Evolutionary conservation across 208 protist species (phyloP), one percentile per base, ranked within the genome.

Genomic region (Zelonia costaricensis): DNA sequence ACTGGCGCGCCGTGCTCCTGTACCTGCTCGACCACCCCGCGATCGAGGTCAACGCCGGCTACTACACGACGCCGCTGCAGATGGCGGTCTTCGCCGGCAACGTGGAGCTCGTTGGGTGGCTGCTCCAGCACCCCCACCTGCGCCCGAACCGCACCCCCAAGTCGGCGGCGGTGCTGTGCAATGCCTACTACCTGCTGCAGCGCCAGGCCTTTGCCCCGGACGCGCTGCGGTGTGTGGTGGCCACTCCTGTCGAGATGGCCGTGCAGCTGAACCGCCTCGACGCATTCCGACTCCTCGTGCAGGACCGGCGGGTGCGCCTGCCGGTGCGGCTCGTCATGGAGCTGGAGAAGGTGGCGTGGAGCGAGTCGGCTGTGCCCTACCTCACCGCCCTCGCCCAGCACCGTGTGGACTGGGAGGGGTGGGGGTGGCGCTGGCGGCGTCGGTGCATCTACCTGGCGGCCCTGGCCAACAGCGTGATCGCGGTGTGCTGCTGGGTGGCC

Each of bases 41-140:
- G 22, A 69, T 80, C 30, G 78, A 84, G 55, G 60, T 80, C 35
- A 84, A 84, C 62, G 47, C 35, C 23, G 74, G 78, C 51, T 84
- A 59, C 48, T 62, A 62, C 53, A 40, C 25, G 25, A 79, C 78
- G 3, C 73, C 78, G 28, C 62, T 84, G 51, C 74, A 78, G 62
- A 64, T 71, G 12, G 74, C 72, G 22, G 63, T 78, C 7, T 18
- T 56, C 4, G 47, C 54, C 23, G 57, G 61, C 9, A 65, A 64
- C 39, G 40, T 30, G 7, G 59, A 71, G 46, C 53, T 73, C 16
- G 54, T 79, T 25, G 20, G 27, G 22, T 48, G 60, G 44, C 74
- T 83, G 18, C 59, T 83, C 31, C 53, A 60, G 40, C 62, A 74
- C 59, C 65, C 66, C 1, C 44, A 55, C 47, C 33, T 83, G 10